Evolutionary conservation across 345 rosid genomes (phyloP).

Genomic region (Aegle marmelos): DNA sequence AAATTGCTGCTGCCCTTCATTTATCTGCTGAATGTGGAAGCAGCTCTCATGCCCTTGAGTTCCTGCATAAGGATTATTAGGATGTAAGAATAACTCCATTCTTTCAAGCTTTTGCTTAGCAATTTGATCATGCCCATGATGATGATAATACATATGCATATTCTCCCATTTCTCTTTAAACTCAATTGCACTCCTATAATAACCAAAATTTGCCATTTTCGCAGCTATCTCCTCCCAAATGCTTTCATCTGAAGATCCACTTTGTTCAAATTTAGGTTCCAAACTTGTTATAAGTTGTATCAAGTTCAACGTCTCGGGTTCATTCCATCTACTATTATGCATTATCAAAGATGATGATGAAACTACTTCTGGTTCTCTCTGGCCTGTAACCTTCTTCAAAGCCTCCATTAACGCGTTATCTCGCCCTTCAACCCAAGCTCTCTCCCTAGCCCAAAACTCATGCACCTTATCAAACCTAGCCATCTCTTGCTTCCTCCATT

Average conservation of each 20-base stretch:
- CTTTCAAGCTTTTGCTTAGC: slow-evolving; percentile 6
- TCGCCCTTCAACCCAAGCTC: slow-evolving; percentile 53
- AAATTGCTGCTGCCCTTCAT: slow-evolving; percentile 21
- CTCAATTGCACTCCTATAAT: slow-evolving; percentile 30
- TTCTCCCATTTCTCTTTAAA: slow-evolving; percentile 48
- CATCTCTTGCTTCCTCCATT: slow-evolving; percentile 49
- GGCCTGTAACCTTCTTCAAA: slow-evolving; percentile 33
- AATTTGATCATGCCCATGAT: slow-evolving; percentile 13
- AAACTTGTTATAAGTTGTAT: slow-evolving; percentile 34
- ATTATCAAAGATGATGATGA: background rate
- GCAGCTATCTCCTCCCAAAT: slow-evolving; percentile 43
- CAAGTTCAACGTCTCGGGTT: slow-evolving; percentile 41
- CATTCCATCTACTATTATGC: slow-evolving; percentile 25
- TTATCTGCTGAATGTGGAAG: slow-evolving; percentile 20
- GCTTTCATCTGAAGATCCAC: slow-evolving; percentile 25
- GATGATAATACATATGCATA: slow-evolving; percentile 27
- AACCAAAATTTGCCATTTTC: slow-evolving; percentile 43
- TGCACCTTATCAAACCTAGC: slow-evolving; percentile 42
- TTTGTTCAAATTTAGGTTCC: slow-evolving; percentile 34
- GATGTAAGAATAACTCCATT: slow-evolving; percentile 12
- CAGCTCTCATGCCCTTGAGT: slow-evolving; percentile 13
- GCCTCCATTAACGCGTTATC: slow-evolving; percentile 45
- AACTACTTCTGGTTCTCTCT: slow-evolving; percentile 6
- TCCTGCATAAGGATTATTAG: slow-evolving; percentile 16
- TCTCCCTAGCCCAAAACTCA: slow-evolving; percentile 50